Conservation (phyloP, 192 early-diverging fungal species). For the Ambispora gerdemannii region DNA sequence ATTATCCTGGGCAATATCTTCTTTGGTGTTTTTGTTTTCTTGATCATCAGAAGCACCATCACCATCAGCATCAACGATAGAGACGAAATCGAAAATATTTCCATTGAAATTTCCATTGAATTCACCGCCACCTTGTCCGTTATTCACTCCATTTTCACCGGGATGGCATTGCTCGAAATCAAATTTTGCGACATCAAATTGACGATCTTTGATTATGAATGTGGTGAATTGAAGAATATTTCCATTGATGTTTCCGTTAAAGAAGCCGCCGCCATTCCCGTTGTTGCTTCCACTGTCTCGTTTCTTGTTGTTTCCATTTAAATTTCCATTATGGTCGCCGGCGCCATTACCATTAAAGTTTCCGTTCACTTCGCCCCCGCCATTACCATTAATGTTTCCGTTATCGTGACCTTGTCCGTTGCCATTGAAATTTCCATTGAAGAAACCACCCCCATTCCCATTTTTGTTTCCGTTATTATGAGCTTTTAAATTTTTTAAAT, state of each 20-base stretch:
- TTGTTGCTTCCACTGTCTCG: neutral
- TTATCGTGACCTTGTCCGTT: neutral
- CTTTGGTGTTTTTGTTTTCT: neutral
- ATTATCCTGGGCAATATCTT: neutral
- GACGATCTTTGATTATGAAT: neutral
- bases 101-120: neutral
- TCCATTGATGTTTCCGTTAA: neutral
- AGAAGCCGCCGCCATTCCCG: neutral
- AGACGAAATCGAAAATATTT: neutral
- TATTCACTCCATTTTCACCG: neutral
- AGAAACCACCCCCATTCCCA: neutral
- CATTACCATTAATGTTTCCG: neutral
- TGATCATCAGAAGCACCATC: neutral
- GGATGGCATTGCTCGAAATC: neutral
- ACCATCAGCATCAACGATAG: neutral
- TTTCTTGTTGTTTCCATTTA: neutral
- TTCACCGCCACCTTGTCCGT: neutral
- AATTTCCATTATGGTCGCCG: neutral
- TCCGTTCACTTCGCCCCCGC: neutral
- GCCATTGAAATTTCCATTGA: neutral
- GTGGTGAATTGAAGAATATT: neutral
- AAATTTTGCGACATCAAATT: neutral
- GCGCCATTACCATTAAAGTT: neutral
- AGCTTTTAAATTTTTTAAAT: neutral
- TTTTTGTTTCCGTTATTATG: neutral